phyloP scores from a whole-genome alignment of 2,329 filamentous ascomycete species.

The Verticillium tricorpus region DNA sequence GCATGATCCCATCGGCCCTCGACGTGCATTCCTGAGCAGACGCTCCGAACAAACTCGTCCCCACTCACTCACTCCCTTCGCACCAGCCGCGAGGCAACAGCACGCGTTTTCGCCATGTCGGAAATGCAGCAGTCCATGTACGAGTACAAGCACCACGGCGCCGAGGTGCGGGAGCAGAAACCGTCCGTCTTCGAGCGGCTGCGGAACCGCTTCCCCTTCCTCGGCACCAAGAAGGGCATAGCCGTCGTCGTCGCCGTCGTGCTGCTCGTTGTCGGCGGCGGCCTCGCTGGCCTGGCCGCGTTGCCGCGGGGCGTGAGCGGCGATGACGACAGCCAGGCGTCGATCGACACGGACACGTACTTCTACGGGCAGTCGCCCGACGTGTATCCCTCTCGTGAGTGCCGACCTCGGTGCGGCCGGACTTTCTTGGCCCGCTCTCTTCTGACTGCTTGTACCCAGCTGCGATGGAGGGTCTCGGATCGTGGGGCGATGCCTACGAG shows the following conservation, averaged over 20 bases:
- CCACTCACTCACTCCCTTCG: no score
- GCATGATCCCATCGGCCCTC: neutral
- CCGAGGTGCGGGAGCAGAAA: neutral
- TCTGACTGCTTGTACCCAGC: slow-evolving; percentile 23
- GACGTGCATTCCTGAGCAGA: neutral
- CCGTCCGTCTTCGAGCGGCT: neutral
- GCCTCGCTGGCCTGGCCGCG: slow-evolving; percentile 27
- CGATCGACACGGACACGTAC: slow-evolving; percentile 23
- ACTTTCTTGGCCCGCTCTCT: no score
- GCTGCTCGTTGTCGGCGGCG: slow-evolving; percentile 28
- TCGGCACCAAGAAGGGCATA: slow-evolving; percentile 23
- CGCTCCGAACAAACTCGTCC: neutral
- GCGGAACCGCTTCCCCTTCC: slow-evolving; percentile 2
- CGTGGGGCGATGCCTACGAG: slow-evolving; percentile 63
- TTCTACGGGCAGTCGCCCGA: slow-evolving; percentile 48
- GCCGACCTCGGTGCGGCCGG: no score
- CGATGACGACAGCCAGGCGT: neutral
- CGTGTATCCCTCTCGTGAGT: slow-evolving; percentile 45
- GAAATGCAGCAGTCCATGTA: neutral
- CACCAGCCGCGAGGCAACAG: neutral
- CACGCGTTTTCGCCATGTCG: neutral
- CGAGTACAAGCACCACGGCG: neutral
- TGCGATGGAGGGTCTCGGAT: slow-evolving; percentile 53
- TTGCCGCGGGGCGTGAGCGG: slow-evolving; percentile 12
- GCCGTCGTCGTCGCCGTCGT: slow-evolving; percentile 17